phyloP scores from a whole-genome alignment of 805 yeast genomes.

The Starmerella powellii region DNA sequence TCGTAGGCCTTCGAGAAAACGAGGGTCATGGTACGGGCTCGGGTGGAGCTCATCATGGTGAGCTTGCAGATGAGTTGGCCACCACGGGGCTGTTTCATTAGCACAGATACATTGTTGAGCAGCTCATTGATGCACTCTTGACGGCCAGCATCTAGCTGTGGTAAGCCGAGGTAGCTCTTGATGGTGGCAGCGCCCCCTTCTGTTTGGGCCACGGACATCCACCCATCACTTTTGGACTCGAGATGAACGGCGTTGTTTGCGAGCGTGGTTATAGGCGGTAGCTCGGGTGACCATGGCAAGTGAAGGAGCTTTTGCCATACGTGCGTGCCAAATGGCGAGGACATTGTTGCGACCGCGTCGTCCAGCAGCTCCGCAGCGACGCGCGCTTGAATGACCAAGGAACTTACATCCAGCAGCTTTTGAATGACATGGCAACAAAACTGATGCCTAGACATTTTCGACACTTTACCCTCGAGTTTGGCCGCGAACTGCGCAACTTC shows the following conservation, averaged over 20 bases:
- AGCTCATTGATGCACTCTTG: conserved; percentile 14
- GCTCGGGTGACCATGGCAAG: conserved; percentile 24
- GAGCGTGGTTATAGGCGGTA: conserved; percentile 18
- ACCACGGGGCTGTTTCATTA: conserved; percentile 9
- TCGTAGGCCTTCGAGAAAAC: conserved; percentile 13
- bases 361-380: conserved; percentile 32
- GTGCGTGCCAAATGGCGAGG: conserved; percentile 34
- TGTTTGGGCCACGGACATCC: conserved; percentile 14
- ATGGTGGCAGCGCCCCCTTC: conserved; percentile 18
- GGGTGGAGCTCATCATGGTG: conserved; percentile 11
- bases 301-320: conserved; percentile 37
- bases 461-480: conserved; percentile 27
- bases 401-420: conserved; percentile 31
- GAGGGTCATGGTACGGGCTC: conserved; percentile 15
- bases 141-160: conserved; percentile 9
- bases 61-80: conserved; percentile 11
- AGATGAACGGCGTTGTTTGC: conserved; percentile 17
- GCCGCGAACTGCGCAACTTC: conserved; percentile 24
- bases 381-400: conserved; percentile 22
- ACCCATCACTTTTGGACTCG: conserved; percentile 8
- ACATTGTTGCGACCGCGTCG: conserved; percentile 27
- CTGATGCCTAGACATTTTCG: conserved; percentile 28
- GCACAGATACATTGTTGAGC: conserved; percentile 1
- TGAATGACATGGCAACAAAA: conserved; percentile 37
- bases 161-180: conserved; percentile 11